Evolutionary conservation across 2,329 filamentous ascomycete genomes (phyloP).

Genomic region (Penicillium sp.): DNA sequence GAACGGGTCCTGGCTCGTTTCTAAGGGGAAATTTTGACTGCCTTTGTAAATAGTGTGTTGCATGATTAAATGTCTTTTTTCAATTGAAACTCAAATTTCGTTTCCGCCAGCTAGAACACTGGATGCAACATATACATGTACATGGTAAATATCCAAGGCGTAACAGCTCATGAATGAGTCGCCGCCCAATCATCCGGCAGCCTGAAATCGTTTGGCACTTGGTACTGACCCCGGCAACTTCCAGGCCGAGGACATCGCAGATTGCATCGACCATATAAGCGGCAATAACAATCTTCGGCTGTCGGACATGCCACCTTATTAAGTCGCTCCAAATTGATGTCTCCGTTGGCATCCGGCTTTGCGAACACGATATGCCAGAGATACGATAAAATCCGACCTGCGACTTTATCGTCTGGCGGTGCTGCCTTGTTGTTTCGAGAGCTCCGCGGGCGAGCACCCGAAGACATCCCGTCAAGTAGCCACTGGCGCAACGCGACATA

Average conservation of each 20-base stretch:
- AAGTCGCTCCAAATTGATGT: slow-evolving; percentile 33
- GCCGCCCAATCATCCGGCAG: slow-evolving; percentile 35
- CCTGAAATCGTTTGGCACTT: slow-evolving; percentile 33
- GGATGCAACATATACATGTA: not conserved
- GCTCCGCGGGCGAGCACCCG: slow-evolving; percentile 1
- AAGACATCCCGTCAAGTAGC: slow-evolving; percentile 41
- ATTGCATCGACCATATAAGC: slow-evolving; percentile 40
- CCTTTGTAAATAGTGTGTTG: slow-evolving; percentile 13
- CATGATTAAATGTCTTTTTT: slow-evolving; percentile 6
- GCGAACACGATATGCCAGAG: slow-evolving; percentile 48
- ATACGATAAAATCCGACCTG: slow-evolving; percentile 46
- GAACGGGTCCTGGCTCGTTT: slow-evolving; percentile 69
- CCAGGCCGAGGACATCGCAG: slow-evolving; percentile 30
- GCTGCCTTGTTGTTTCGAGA: slow-evolving; percentile 25
- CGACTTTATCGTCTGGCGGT: slow-evolving; percentile 40
- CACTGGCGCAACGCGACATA: slow-evolving; percentile 51
- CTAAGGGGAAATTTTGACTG: slow-evolving; percentile 19
- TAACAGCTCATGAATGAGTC: slow-evolving; percentile 29
- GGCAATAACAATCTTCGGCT: slow-evolving; percentile 43
- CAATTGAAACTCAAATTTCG: not conserved
- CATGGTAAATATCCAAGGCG: too few relatives aligned
- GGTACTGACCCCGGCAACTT: slow-evolving; percentile 39
- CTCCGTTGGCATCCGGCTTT: slow-evolving; percentile 16
- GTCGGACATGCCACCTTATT: slow-evolving; percentile 36
- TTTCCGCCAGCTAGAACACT: too few relatives aligned